phyloP scores from a whole-genome alignment of 768 basidiomycete species.

The Pisolithus albus region DNA sequence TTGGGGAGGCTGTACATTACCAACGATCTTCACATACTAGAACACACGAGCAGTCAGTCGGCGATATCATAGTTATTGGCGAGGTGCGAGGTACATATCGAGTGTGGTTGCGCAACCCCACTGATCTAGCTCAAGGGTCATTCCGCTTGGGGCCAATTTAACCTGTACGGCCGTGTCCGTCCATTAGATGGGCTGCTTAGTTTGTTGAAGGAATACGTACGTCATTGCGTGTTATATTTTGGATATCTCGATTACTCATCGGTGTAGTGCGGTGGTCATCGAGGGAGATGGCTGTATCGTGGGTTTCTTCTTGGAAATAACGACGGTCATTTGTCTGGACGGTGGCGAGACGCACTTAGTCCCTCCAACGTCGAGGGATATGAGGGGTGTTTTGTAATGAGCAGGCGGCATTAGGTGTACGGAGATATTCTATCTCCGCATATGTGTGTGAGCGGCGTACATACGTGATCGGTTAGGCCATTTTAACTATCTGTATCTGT shows the following conservation, averaged over 20 bases:
- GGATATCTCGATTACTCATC: background rate
- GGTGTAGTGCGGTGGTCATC: conserved; percentile 54
- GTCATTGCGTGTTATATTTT: conserved; percentile 13
- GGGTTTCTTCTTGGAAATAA: conserved; percentile 70
- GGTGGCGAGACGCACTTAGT: conserved; percentile 83
- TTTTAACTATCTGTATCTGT: no score
- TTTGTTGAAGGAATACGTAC: conserved; percentile 79
- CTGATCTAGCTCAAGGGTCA: conserved; percentile 53
- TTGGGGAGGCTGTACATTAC: conserved; percentile 26
- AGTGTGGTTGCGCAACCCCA: background rate
- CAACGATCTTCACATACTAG: conserved; percentile 16
- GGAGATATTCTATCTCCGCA: background rate
- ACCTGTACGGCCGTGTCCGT: conserved; percentile 70
- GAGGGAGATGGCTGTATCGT: conserved; percentile 82
- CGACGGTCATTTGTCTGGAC: conserved; percentile 68
- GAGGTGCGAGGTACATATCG: conserved; percentile 67
- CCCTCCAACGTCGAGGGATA: conserved; percentile 59
- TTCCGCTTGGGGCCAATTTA: conserved; percentile 88
- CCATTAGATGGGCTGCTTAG: conserved; percentile 76
- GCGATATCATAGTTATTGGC: conserved; percentile 66
- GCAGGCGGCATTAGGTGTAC: conserved; percentile 39
- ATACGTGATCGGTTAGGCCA: background rate
- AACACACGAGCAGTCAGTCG: conserved; percentile 25
- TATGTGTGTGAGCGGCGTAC: background rate
- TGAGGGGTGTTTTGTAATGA: conserved; percentile 82